Evolutionary conservation across 768 basidiomycete species (phyloP), one percentile per base, ranked within the genome.

Genomic region (Nevesoporus exiguus): DNA sequence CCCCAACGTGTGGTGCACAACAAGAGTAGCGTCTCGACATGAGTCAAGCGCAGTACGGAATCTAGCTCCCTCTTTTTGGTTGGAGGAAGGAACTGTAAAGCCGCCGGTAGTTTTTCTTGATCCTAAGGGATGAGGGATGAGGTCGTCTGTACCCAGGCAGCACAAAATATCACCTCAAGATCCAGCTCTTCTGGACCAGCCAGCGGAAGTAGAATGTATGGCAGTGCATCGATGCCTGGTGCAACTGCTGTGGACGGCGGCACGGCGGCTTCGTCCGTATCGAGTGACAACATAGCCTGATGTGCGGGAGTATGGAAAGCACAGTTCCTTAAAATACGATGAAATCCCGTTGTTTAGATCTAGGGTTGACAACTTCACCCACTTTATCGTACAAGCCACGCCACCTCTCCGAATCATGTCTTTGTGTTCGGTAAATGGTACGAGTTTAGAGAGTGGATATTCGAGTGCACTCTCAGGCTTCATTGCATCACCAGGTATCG

Each of bases 171-270:
- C 60, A 91, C 92, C 57, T 98, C 95, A 1, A 96, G 77, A 52
- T 97, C 94, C 55, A 91, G 86, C 71, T 98, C 97, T 70, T 98
- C 97, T 1, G 93, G 88, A 7, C 96, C 95, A 39, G 96, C 93
- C 2, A 99, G 76, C 0, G 97, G 96, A 0, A 95, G 80, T 3
- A 99, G 78, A 11, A 99, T 77, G 65, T 85, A 89, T 0, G 92
- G 88, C 10, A 98, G 77, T 2, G 88, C 81, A 69, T 93, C 88
- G 33, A 98, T 83, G 5, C 94, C 93, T 2, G 90, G 83, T 3
- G 86, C 83, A 3, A 69, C 70, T 14, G 65, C 61, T n/a, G 71
- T 73, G 17, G 85, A 84, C 1, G 88, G 83, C 4, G 81, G 78
- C 6, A 88, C 76, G 14, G 80, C 61, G 21, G 86, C 77, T 36